Percentiles rank a stretch among this genome's conserved stretches.
Conservation (phyloP, 1,284 basidiomycete species). For the Leccinum huronense region DNA sequence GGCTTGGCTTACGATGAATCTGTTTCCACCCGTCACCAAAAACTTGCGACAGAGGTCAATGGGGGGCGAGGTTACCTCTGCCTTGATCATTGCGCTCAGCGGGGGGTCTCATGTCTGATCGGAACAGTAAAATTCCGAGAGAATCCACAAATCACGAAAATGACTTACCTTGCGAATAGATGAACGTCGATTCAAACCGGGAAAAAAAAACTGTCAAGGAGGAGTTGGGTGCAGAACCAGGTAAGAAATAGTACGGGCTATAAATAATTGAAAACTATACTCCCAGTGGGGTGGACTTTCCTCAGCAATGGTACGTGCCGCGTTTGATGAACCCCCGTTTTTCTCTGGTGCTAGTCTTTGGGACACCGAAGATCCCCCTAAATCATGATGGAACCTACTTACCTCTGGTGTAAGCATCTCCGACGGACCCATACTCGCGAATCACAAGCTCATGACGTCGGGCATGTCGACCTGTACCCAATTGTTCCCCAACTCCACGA, state of each 20-base stretch:
- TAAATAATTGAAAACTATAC: not conserved
- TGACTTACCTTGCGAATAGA: not conserved
- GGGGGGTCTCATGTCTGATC: not conserved
- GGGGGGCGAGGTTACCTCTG: not conserved
- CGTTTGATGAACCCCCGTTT: slow-evolving; percentile 3
- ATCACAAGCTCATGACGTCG: not conserved
- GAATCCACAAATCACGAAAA: not conserved
- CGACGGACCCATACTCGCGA: not conserved
- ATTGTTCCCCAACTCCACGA: not conserved
- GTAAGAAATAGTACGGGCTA: not conserved
- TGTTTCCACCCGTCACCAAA: slow-evolving; percentile 54
- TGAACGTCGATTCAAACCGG: not conserved
- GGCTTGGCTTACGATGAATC: slow-evolving; percentile 51
- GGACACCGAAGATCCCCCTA: slow-evolving; percentile 4
- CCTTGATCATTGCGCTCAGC: slow-evolving; percentile 8
- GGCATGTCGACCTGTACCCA: too few relatives aligned
- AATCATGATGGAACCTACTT: not conserved
- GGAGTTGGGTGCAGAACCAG: not conserved
- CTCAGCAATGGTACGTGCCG: not conserved
- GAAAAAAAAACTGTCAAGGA: not conserved
- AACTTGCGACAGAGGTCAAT: slow-evolving; percentile 23
- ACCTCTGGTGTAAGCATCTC: not conserved
- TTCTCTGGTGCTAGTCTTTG: not conserved
- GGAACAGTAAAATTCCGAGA: slow-evolving; percentile 1
- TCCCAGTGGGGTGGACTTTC: not conserved